Conservation (phyloP, 208 protist species). For the Trypanosoma scelopori region DNA sequence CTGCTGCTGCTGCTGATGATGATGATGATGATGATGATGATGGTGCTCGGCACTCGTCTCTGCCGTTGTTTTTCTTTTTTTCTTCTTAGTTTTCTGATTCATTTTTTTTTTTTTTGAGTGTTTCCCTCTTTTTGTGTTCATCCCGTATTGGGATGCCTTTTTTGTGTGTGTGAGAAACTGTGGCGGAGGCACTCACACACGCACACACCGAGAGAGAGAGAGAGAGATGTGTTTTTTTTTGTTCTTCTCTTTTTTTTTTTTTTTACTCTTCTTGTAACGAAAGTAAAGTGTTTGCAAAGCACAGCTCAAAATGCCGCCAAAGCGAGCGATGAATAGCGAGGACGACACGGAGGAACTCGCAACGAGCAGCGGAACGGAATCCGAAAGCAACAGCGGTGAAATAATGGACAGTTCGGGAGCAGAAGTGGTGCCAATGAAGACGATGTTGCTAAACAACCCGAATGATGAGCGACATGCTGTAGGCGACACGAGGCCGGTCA, state of each 20-base stretch:
- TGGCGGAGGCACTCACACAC: no score
- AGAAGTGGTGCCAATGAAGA: background rate
- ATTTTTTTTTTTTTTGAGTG: no score
- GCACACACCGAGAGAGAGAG: no score
- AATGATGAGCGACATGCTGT: conserved; percentile 57
- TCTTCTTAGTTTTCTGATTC: no score
- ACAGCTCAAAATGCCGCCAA: conserved; percentile 24
- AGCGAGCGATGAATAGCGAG: conserved; percentile 21
- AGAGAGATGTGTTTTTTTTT: background rate
- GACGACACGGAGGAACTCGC: conserved; percentile 26
- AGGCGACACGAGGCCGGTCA: conserved; percentile 33
- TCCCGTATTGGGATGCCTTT: no score
- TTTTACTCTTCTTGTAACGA: conserved; percentile 12
- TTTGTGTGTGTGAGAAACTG: no score
- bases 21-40: no score
- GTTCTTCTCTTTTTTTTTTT: conserved; percentile 10
- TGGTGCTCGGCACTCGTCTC: no score
- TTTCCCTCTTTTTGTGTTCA: no score
- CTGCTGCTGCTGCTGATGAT: no score
- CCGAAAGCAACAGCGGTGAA: conserved; percentile 11
- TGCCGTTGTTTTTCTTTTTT: no score
- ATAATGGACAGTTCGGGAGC: background rate
- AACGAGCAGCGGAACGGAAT: conserved; percentile 21
- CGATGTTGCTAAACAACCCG: conserved; percentile 41
- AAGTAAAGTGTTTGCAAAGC: conserved; percentile 2